Percentiles rank a stretch among this genome's conserved stretches.
Evolutionary conservation across 169 alveolate species (phyloP).

Genomic region (Miamiensis avidus): DNA sequence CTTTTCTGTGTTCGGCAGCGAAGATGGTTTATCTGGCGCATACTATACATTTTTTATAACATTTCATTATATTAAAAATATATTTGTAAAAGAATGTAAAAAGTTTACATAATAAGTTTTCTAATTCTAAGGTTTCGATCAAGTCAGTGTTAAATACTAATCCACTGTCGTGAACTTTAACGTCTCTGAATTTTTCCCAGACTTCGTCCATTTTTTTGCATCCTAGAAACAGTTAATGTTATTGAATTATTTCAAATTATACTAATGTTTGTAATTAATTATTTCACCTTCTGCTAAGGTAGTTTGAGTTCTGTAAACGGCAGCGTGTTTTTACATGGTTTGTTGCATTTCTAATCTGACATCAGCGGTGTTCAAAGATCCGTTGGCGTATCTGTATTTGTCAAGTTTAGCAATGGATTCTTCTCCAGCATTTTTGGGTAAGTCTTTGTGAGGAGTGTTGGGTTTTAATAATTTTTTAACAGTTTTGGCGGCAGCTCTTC

Average conservation of each 20-base stretch:
- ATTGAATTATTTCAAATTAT: no score
- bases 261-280: no score
- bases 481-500: conserved; percentile 95
- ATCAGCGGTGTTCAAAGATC: conserved; percentile 82
- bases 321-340: conserved; percentile 96
- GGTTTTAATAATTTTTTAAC: conserved; percentile 89
- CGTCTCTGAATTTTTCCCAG: conserved; percentile 79
- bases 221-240: no score
- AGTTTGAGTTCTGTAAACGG: conserved; percentile 94
- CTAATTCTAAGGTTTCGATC: conserved; percentile 95
- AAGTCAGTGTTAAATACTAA: conserved; percentile 96
- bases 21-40: conserved; percentile 91
- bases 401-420: conserved; percentile 81
- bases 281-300: conserved; percentile 88
- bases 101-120: conserved; percentile 85
- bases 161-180: conserved; percentile 89
- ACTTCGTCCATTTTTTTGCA: conserved; percentile 78
- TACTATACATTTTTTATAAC: conserved; percentile 21
- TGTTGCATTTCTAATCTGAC: conserved; percentile 82
- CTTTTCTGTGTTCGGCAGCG: conserved; percentile 95
- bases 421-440: conserved; percentile 82
- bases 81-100: not conserved
- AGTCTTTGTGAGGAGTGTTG: conserved; percentile 62
- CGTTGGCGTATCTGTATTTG: conserved; percentile 78
- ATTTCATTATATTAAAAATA: not conserved